Percentiles rank a stretch among this genome's conserved stretches.
phyloP scores from a whole-genome alignment of 1,284 basidiomycete species.

The Marasmius tenuissimus region DNA sequence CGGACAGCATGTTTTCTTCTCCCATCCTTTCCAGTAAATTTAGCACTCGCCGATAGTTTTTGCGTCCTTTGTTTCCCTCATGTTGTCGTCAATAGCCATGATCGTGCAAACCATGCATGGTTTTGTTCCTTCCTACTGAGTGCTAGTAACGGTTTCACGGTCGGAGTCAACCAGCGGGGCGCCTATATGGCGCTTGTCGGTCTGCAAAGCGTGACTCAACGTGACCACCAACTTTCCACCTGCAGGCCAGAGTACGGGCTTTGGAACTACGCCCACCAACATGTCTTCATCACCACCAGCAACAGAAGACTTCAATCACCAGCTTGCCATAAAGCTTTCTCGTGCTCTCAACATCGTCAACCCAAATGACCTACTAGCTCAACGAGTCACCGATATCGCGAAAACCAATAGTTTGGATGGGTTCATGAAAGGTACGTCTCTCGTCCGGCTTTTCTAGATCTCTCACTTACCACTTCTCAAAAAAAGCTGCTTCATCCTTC shows the following conservation, averaged over 20 bases:
- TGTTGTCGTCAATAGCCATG: no score
- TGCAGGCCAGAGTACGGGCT: neutral
- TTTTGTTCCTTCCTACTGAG: no score
- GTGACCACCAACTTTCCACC: neutral
- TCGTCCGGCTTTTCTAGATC: neutral
- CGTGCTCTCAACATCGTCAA: constrained; percentile 77
- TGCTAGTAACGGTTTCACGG: no score
- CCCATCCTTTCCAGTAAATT: no score
- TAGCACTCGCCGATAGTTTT: no score
- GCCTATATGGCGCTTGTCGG: no score
- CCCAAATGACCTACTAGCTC: constrained; percentile 81
- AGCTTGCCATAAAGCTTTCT: constrained; percentile 80
- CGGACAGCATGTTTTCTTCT: no score
- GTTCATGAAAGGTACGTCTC: constrained; percentile 54
- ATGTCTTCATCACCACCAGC: neutral
- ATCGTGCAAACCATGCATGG: no score
- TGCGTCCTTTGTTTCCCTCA: no score
- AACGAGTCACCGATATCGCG: constrained; percentile 79
- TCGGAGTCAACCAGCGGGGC: no score
- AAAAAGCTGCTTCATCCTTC: constrained; percentile 73
- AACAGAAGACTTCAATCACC: constrained; percentile 62
- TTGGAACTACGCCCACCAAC: neutral
- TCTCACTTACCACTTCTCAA: neutral
- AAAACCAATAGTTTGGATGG: constrained; percentile 63
- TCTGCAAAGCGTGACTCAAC: no score